Evolutionary conservation across 2,329 filamentous ascomycete genomes (phyloP).

Genomic region (Calonectria leucothoes): DNA sequence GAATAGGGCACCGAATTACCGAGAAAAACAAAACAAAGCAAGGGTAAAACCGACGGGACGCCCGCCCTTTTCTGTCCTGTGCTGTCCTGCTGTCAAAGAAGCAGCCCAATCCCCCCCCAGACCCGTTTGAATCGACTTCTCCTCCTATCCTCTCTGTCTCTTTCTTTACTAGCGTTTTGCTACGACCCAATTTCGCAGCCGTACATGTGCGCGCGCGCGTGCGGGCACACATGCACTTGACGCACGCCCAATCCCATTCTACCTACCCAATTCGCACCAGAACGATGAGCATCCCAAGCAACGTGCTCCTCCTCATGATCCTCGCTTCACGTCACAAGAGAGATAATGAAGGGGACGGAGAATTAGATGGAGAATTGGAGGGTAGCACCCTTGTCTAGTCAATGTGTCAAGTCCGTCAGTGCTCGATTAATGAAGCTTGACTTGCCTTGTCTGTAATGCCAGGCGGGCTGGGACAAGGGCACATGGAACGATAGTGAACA

Average conservation of each 20-base stretch:
- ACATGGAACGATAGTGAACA: conserved; percentile 4
- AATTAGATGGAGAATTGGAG: conserved; percentile 17
- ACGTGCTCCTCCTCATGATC: conserved; percentile 12
- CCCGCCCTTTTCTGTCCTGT: conserved; percentile 6
- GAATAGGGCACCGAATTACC: conserved; percentile 1
- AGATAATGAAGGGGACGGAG: conserved; percentile 15
- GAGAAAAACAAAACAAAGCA: conserved; percentile 8
- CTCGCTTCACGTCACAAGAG: conserved; percentile 6
- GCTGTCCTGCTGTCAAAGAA: conserved; percentile 9
- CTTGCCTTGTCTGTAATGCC: conserved; percentile 14
- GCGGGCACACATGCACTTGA: conserved; percentile 4
- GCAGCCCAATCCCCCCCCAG: conserved; percentile 1
- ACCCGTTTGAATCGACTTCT: not conserved
- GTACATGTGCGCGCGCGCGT: conserved; percentile 1
- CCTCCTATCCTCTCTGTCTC: not conserved
- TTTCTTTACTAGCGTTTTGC: conserved; percentile 6
- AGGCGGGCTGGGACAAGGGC: conserved; percentile 1
- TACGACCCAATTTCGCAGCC: conserved; percentile 7
- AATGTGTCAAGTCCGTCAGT: conserved; percentile 18
- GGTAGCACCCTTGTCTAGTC: not conserved
- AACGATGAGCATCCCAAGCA: conserved; percentile 7
- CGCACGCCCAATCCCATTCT: conserved; percentile 6
- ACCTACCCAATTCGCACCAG: conserved; percentile 10
- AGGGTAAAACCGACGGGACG: not conserved
- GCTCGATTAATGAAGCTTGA: not conserved